Evolutionary conservation across 176 grass and related monocot genomes (phyloP).

Genomic region (Poa pratensis): DNA sequence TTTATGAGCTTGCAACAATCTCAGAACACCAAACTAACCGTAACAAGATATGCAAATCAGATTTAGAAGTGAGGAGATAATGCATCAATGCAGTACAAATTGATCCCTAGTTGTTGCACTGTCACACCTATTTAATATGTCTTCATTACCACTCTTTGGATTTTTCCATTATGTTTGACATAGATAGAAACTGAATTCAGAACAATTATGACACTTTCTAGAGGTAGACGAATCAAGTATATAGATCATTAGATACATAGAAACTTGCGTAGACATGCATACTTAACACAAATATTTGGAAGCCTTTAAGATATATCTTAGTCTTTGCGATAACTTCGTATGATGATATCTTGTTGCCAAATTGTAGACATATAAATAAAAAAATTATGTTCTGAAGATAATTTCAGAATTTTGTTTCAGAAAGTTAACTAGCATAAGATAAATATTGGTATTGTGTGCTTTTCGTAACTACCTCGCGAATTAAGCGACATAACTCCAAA

Average conservation of each 20-base stretch:
- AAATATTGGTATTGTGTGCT: not conserved
- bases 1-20: not conserved
- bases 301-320: conserved; percentile 3
- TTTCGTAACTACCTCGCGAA: not conserved
- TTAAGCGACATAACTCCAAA: too few relatives aligned
- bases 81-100: not conserved
- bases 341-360: not conserved
- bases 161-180: not conserved
- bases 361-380: not conserved
- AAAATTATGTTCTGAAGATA: not conserved
- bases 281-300: not conserved
- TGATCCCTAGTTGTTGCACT: not conserved
- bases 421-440: not conserved
- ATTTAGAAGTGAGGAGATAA: not conserved
- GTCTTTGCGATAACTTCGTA: not conserved
- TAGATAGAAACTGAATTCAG: not conserved
- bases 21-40: not conserved
- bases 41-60: not conserved
- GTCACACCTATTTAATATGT: not conserved
- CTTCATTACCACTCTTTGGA: not conserved
- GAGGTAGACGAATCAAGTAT: conserved; percentile 4
- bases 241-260: not conserved
- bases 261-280: not conserved
- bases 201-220: not conserved
- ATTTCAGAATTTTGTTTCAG: not conserved